Base-by-base conservation (phyloP, 805 yeast species). In the Nematodospora valgi region DNA sequence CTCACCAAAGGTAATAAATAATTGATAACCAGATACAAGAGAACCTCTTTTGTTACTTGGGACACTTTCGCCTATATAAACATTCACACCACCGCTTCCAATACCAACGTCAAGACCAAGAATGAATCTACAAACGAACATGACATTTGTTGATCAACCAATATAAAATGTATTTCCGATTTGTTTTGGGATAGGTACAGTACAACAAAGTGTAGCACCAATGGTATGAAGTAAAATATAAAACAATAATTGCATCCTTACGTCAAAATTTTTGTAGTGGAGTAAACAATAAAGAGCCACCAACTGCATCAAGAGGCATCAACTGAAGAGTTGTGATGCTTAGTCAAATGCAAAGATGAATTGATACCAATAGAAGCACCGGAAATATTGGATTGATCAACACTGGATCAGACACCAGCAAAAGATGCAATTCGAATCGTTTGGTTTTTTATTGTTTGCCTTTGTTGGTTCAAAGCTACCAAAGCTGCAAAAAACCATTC, bases 261-360 rank as follows among this genome's bases (percentile, higher is more conserved):
- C 85, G 70, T 12, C 86, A 85, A 37, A 37, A 53, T 48, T 75
- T 78, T 49, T 71, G 76, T 43, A 75, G 54, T 3, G 83, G 83
- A 2, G 82, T 68, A 67, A 80, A 66, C 38, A 76, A 49, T 25
- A 80, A 59, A 38, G 82, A 73, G 31, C 86, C 86, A 19, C 72
- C 70, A 56, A 79, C 71, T 22, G 82, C 85, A 45, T 85, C 86
- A 30, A 80, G 56, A n/a, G 86, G 85, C 81, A 79, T 76, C 35
- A 76, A 78, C 72, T 41, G 78, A 62, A 1, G 84, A 78, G 34
- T 59, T 60, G 44, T 79, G 65, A 43, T 63, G 58, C 4, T 59
- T 38, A 13, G 62, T 47, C 30, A 79, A 56, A 21, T 52, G 27
- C 21, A 79, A 60, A 16, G 62, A 66, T 2, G 53, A 52, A 11